Base-by-base conservation (phyloP, 2,329 filamentous ascomycete genomes). In the Tolypocladium amazonense region DNA sequence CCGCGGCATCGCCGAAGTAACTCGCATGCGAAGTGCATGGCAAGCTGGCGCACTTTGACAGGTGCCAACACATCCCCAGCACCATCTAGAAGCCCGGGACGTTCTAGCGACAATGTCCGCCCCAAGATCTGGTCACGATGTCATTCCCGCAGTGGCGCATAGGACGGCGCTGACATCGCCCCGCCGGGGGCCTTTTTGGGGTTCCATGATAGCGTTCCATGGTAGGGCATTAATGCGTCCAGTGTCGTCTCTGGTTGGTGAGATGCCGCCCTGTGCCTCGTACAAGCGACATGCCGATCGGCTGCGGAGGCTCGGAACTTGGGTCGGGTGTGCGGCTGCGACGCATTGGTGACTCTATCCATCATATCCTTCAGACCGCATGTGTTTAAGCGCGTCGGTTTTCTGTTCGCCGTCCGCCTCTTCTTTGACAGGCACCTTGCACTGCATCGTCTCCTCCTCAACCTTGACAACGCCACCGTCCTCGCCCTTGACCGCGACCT, bases 401-500 rank as follows among this genome's bases (percentile, higher is more conserved):
- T 8, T 53, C 50, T 30, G 8, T 30, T 35, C 50, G 20, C 14
- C 4, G 30, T 35, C 50, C 30, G 20, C 30, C 50, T 53, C 50
- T 33, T 53, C 30, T 25, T 62, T 56, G 14, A 60, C 50, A n/a
- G 23, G 20, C 18, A 50, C 41, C 59, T 64, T 20, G 27, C 9
- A 30, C 50, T 35, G 33, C 50, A 8, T 7, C 50, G 27, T 53
- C 50, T n/a, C 65, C 60, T 74, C 71, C 58, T n/a, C n/a, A n/a
- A 70, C 69, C 64, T 68, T 72, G 62, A 58, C 37, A n/a, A n/a
- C 59, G 58, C n/a, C 12, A 27, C 11, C 41, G 20, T 35, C 47
- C 15, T 52, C 62, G 4, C 62, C 63, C 47, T 72, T 69, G 58
- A 67, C 66, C 61, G 65, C 25, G 37, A 61, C 60, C 43, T 61